These are phyloP conservation scores for Pterocarpus santalinus DNA, from an alignment of 306 rosid genomes.

Conservation along the genomic window DNA sequence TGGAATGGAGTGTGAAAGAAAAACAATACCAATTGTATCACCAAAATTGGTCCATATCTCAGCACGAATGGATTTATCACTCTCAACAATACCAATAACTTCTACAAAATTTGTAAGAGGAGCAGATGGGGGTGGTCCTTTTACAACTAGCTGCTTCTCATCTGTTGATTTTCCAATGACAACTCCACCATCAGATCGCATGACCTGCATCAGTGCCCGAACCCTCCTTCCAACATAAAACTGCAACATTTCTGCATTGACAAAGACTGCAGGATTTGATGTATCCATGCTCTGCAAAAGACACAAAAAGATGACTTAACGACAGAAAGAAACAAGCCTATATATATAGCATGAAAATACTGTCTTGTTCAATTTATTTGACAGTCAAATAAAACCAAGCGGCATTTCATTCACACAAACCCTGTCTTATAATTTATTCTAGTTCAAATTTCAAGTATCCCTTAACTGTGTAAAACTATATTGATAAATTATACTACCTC, in stretches of 20 bases:
- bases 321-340: not conserved
- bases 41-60: constrained; percentile 91
- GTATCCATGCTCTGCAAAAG: constrained; percentile 78
- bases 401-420: constrained; percentile 21
- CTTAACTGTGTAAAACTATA: constrained; percentile 14
- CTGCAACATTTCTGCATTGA: constrained; percentile 73
- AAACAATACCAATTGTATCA: constrained; percentile 68
- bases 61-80: constrained; percentile 76
- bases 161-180: constrained; percentile 83
- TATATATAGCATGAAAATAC: constrained; percentile 11
- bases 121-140: constrained; percentile 61
- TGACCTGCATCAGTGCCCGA: constrained; percentile 79
- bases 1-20: constrained; percentile 28
- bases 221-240: constrained; percentile 74
- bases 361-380: not conserved
- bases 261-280: constrained; percentile 81
- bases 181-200: constrained; percentile 59
- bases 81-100: constrained; percentile 85
- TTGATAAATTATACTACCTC: not conserved
- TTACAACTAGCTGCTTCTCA: constrained; percentile 70
- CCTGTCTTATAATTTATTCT: not conserved
- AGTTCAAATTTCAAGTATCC: constrained; percentile 31
- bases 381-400: constrained; percentile 17
- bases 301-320: constrained; percentile 9
- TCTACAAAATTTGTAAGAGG: constrained; percentile 76